Percentiles rank a stretch among this genome's conserved stretches.
Conservation (phyloP, 2,329 filamentous ascomycete genomes). For the Microdochium nivale region DNA sequence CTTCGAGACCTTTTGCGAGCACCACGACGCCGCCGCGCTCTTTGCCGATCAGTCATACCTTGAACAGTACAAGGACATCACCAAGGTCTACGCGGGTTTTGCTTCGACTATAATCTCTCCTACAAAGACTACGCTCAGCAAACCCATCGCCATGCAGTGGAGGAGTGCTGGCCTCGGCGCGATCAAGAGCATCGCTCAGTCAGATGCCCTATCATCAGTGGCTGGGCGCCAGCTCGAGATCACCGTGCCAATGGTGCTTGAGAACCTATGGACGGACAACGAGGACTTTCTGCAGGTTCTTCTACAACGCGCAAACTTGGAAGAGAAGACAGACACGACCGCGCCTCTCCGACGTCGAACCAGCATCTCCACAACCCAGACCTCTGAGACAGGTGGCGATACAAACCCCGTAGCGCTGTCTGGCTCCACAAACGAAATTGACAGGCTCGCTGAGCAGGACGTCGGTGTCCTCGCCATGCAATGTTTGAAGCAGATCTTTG, state of each 20-base stretch:
- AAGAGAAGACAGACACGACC: constrained; percentile 62
- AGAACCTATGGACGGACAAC: constrained; percentile 74
- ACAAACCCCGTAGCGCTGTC: constrained; percentile 65
- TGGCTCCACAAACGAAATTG: constrained; percentile 76
- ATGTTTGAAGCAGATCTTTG: constrained; percentile 79
- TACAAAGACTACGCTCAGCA: constrained; percentile 49
- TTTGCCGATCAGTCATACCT: constrained; percentile 81
- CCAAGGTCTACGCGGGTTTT: constrained; percentile 70
- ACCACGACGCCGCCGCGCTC: constrained; percentile 80
- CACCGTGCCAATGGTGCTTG: constrained; percentile 76
- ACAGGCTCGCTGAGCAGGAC: constrained; percentile 83
- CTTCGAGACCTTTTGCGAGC: constrained; percentile 79
- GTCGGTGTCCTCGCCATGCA: constrained; percentile 77
- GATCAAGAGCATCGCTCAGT: constrained; percentile 71
- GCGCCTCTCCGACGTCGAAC: constrained; percentile 57
- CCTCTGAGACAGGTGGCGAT: constrained; percentile 53
- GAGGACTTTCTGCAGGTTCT: constrained; percentile 62
- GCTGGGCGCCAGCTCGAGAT: constrained; percentile 68
- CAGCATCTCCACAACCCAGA: constrained; percentile 72
- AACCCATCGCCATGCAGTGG: constrained; percentile 72
- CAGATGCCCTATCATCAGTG: constrained; percentile 69
- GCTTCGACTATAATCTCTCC: constrained; percentile 54
- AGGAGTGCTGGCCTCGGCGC: constrained; percentile 66
- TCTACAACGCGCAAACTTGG: constrained; percentile 55
- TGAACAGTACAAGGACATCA: constrained; percentile 72